Base-by-base conservation (phyloP, 345 rosid genomes). In the Rhizophora mangle region DNA sequence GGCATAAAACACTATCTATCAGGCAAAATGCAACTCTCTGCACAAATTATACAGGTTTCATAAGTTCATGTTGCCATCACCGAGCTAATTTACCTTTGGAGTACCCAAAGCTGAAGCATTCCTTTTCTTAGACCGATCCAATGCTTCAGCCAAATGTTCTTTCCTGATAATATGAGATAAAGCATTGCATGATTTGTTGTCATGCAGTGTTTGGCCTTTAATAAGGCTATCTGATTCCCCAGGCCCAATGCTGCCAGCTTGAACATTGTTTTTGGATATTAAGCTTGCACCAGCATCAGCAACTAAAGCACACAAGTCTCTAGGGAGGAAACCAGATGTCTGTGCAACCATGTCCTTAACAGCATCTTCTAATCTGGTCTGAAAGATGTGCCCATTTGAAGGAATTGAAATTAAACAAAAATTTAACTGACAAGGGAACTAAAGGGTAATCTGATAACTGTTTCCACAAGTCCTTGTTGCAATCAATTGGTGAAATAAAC, bases 71-170 rank as follows among this genome's bases (percentile, higher is more conserved):
- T 15, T 66, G 49, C 56, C 26, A 74, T 43, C 37, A 60, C 11
- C 22, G 26, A 32, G 68, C 65, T 56, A 53, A 80, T 46, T n/a
- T 77, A 92, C 99, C 93, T 92, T 95, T 29, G 99, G 99, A 81
- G 99, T 83, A 72, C 99, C 97, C 78, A 95, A 79, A 59, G 96
- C 96, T 39, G 92, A 89, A 74, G 96, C 93, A 79, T 87, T 95
- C 78, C 99, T 85, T 81, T 90, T 95, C 87, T 92, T 95, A 73
- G 96, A 88, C 78, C 89, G 82, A 46, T 90, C 93, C 81, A 95
- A 71, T 13, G 96, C 97, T 80, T 80, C 87, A 74, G 68, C 70
- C 69, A 95, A 74, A 67, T 78, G 85, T 58, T 85, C 89, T 70
- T 87, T 88, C 58, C 79, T 78, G 60, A 72, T 51, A 56, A 67